Base-by-base conservation (phyloP, 179 eudicot species). In the Spinacia oleracea region DNA sequence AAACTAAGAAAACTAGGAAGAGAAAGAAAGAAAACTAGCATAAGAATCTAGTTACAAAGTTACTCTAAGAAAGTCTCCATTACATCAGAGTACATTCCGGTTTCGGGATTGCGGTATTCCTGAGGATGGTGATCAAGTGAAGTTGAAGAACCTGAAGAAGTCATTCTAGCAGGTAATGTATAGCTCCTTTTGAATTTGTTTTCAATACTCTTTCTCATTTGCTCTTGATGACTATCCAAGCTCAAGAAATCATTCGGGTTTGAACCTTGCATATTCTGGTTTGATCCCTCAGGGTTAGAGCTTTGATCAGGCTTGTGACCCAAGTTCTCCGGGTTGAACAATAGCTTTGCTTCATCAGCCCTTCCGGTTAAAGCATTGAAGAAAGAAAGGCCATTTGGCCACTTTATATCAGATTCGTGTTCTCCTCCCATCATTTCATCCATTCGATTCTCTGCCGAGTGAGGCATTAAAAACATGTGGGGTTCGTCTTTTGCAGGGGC, bases 341-440 rank as follows among this genome's bases (percentile, higher is more conserved):
- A 66, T n/a, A 91, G 87, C 86, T 89, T 92, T n/a, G 93, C 89
- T 70, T 92, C 97, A 60, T 93, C 97, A 2, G 87, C 78, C 76
- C 90, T 82, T 38, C 98, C 97, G 0, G 97, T 93, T 4, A 94
- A 89, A 3, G 97, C 98, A 67, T 85, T 88, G 70, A 93, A 94
- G 85, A 94, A 89, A 9, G 90, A 85, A 65, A 94, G 78, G 29
- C 98, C 98, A 55, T 89, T 93, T 27, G 98, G 98, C 98, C 98
- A 94, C 45, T 93, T 94, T 85, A 94, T 88, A 80, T 94, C 98
- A 1, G 85, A 79, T 7, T 91, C 98, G 21, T 90, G 98, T 59
- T 90, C 93, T 34, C 89, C 93, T 34, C 89, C 89, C 82, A 88
- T 86, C 94, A 91, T 87, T 34, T 90, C 90, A 18, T 87, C 93